These are phyloP conservation scores for Gracilaria vermiculophylla DNA, from an alignment of 23 red algal species.

Conservation along the genomic window DNA sequence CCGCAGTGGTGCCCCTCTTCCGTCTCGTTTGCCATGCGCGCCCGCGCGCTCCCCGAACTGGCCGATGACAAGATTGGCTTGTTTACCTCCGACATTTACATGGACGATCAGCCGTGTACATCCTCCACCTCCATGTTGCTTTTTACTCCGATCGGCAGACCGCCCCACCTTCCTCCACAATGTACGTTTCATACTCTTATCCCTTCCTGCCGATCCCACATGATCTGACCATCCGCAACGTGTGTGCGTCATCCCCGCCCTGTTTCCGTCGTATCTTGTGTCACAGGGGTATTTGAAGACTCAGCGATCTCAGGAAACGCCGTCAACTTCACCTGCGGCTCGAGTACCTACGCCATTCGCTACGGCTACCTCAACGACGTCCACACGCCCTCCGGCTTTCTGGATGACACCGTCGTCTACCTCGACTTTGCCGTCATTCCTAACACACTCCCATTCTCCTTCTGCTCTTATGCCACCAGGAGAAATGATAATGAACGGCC, in stretches of 20 bases:
- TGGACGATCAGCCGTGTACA: neutral
- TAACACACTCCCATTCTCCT: slow-evolving; percentile 21
- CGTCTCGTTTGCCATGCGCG: slow-evolving; percentile 5
- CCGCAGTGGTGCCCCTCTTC: neutral
- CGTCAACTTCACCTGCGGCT: slow-evolving; percentile 40
- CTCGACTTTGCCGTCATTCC: slow-evolving; percentile 49
- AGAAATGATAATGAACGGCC: neutral
- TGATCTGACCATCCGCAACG: neutral
- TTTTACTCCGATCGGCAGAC: slow-evolving; percentile 9
- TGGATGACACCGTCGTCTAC: slow-evolving; percentile 20
- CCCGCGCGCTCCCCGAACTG: neutral
- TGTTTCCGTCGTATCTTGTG: neutral
- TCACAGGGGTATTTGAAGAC: slow-evolving; percentile 28
- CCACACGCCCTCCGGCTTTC: slow-evolving; percentile 9
- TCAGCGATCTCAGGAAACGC: neutral
- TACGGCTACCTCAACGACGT: slow-evolving; percentile 57
- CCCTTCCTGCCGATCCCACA: neutral
- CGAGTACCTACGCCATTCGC: neutral
- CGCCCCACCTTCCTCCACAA: slow-evolving; percentile 11
- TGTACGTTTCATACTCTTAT: neutral
- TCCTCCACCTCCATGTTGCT: neutral
- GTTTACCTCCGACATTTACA: neutral
- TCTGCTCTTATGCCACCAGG: slow-evolving; percentile 22
- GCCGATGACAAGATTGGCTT: neutral
- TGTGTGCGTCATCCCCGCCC: neutral